These are phyloP conservation scores for Ustanciosporium gigantosporum DNA, from an alignment of 1,284 basidiomycete species.

Conservation along the genomic window DNA sequence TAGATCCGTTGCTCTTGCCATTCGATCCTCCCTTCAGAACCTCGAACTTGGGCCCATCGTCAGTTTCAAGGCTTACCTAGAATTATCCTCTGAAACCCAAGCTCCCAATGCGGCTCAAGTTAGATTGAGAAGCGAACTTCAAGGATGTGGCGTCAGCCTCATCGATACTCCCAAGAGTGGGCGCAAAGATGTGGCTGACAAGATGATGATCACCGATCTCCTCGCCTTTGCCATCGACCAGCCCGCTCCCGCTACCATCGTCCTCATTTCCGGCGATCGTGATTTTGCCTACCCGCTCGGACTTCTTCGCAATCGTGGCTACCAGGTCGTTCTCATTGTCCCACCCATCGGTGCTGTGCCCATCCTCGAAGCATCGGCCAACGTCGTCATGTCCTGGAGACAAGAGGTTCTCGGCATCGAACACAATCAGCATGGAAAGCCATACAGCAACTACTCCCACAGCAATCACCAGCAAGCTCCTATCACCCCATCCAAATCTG, in stretches of 20 bases:
- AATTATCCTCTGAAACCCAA: slow-evolving; percentile 40
- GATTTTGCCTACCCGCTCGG: slow-evolving; percentile 56
- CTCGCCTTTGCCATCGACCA: slow-evolving; percentile 53
- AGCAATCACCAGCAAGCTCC: slow-evolving; percentile 6
- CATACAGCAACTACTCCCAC: slow-evolving; percentile 26
- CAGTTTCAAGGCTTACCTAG: slow-evolving; percentile 56
- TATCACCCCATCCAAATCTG: slow-evolving; percentile 13
- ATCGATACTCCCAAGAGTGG: slow-evolving; percentile 55
- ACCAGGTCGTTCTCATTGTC: slow-evolving; percentile 46
- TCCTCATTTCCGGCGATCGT: slow-evolving; percentile 52
- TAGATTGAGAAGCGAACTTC: slow-evolving; percentile 48
- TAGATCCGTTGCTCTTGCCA: slow-evolving; percentile 37
- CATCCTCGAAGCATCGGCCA: slow-evolving; percentile 50
- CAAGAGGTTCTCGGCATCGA: slow-evolving; percentile 52
- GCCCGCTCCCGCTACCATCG: slow-evolving; percentile 46
- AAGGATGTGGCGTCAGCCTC: slow-evolving; percentile 52
- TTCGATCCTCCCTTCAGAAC: slow-evolving; percentile 40
- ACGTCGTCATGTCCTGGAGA: slow-evolving; percentile 49
- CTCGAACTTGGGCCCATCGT: slow-evolving; percentile 38
- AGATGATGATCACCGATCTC: slow-evolving; percentile 56
- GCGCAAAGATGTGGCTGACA: slow-evolving; percentile 53
- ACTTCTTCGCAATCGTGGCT: slow-evolving; percentile 47
- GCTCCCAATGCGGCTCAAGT: slow-evolving; percentile 40
- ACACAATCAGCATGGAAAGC: slow-evolving; percentile 33
- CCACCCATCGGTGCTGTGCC: slow-evolving; percentile 51